These are phyloP conservation scores for Hypoxylon sp. DNA, from an alignment of 2,329 filamentous ascomycete species.

Conservation along the genomic window DNA sequence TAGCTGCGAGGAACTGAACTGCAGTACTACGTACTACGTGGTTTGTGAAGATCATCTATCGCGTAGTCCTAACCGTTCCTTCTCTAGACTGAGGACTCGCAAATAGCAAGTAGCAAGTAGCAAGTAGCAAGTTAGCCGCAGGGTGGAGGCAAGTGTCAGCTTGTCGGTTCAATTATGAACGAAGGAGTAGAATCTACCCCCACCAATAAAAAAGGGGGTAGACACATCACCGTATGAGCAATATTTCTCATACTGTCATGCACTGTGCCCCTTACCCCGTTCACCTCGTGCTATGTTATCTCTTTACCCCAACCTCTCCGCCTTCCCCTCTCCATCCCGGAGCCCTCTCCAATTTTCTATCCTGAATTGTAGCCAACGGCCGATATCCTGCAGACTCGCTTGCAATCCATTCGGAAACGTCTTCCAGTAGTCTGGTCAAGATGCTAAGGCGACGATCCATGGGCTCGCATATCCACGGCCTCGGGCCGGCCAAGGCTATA, in stretches of 20 bases:
- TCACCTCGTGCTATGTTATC: neutral
- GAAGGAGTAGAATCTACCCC: slow-evolving; percentile 42
- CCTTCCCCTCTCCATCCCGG: slow-evolving; percentile 27
- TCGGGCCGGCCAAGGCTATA: neutral
- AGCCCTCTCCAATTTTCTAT: slow-evolving; percentile 29
- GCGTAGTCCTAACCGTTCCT: slow-evolving; percentile 7
- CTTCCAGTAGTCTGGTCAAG: slow-evolving; percentile 16
- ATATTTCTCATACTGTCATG: slow-evolving; percentile 8
- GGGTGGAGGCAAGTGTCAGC: slow-evolving; percentile 19
- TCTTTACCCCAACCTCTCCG: slow-evolving; percentile 22
- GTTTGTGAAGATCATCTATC: slow-evolving; percentile 8
- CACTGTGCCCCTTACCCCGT: slow-evolving; percentile 17
- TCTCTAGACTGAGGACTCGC: slow-evolving; percentile 7
- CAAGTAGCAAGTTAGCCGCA: slow-evolving; percentile 2
- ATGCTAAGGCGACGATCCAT: neutral
- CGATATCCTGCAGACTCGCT: slow-evolving; percentile 7
- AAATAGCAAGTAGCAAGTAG: slow-evolving; percentile 11
- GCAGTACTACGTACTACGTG: slow-evolving; percentile 24
- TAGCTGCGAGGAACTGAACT: slow-evolving; percentile 35
- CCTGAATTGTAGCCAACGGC: slow-evolving; percentile 7
- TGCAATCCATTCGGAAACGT: slow-evolving; percentile 11
- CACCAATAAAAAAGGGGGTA: slow-evolving; percentile 49
- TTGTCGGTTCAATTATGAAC: slow-evolving; percentile 31
- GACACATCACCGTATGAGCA: neutral
- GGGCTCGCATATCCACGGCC: neutral